Percentiles rank a stretch among this genome's conserved stretches.
Conservation (phyloP, 164 flowering plant species). For the Piper betle region DNA sequence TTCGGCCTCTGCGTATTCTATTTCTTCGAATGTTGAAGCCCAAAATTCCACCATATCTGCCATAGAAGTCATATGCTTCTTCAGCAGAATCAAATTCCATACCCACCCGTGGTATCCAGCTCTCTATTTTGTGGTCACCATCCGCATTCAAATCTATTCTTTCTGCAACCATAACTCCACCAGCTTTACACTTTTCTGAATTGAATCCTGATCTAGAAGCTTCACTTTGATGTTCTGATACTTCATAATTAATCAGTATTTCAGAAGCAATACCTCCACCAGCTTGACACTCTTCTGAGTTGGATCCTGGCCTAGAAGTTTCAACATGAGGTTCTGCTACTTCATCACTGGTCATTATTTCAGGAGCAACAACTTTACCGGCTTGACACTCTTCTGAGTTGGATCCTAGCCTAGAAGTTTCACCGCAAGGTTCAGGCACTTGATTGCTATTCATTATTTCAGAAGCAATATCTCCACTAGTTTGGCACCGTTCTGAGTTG, state of each 20-base stretch:
- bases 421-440: too few relatives aligned
- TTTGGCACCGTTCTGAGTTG: too few relatives aligned
- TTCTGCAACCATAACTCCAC: neutral
- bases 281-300: neutral
- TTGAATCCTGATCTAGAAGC: neutral
- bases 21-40: slow-evolving; percentile 2
- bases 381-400: too few relatives aligned
- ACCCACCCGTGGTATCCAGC: neutral
- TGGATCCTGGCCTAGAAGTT: neutral
- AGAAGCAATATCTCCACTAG: too few relatives aligned
- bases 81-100: slow-evolving; percentile 3
- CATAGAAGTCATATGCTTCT: slow-evolving; percentile 1
- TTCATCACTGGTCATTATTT: neutral
- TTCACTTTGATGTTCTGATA: neutral
- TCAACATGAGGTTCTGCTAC: neutral
- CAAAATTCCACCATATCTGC: slow-evolving; percentile 1
- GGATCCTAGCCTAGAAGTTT: too few relatives aligned
- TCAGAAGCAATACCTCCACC: neutral
- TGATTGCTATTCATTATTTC: too few relatives aligned
- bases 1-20: neutral
- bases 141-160: neutral
- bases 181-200: neutral
- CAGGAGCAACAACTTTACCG: too few relatives aligned
- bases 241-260: neutral
- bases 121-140: neutral